A percentile compares a stretch with the other conserved stretches of the same genome.
Conservation (phyloP, 257 asterid species). For the Solanum microdontum region DNA sequence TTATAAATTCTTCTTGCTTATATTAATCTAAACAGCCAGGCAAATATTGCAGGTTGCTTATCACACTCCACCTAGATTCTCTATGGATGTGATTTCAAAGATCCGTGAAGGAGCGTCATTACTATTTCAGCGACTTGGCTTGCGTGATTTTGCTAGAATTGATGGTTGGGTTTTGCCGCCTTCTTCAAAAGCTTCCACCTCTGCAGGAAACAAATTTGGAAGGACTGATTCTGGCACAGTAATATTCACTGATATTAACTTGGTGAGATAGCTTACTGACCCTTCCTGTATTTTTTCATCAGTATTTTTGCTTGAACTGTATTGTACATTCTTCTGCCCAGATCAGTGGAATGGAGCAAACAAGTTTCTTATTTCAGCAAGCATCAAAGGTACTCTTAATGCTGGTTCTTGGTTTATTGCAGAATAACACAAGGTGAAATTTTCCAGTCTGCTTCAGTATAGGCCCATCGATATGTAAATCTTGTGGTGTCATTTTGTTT, state of each 20-base stretch:
- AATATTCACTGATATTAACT: conserved; percentile 72
- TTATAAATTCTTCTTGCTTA: not conserved
- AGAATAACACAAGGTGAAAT: not conserved
- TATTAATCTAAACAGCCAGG: not conserved
- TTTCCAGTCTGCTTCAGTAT: not conserved
- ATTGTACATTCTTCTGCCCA: conserved; percentile 15
- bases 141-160: conserved; percentile 83
- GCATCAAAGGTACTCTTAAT: conserved; percentile 59
- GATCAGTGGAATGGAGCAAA: conserved; percentile 97
- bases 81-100: conserved; percentile 45
- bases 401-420: not conserved
- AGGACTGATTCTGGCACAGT: conserved; percentile 52
- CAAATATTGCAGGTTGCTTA: conserved; percentile 55
- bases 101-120: conserved; percentile 81
- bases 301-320: conserved; percentile 2
- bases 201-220: conserved; percentile 49
- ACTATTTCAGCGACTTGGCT: conserved; percentile 63
- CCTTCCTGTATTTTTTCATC: not conserved
- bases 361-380: conserved; percentile 89
- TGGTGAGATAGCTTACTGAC: conserved; percentile 39
- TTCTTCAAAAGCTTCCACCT: conserved; percentile 37
- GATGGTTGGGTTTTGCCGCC: conserved; percentile 88
- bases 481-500: not conserved
- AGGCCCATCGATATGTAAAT: not conserved
- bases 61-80: conserved; percentile 85